These are phyloP conservation scores for Xenosphaeropsis pyriputrescens DNA, from an alignment of 2,329 filamentous ascomycete genomes.

Conservation along the genomic window DNA sequence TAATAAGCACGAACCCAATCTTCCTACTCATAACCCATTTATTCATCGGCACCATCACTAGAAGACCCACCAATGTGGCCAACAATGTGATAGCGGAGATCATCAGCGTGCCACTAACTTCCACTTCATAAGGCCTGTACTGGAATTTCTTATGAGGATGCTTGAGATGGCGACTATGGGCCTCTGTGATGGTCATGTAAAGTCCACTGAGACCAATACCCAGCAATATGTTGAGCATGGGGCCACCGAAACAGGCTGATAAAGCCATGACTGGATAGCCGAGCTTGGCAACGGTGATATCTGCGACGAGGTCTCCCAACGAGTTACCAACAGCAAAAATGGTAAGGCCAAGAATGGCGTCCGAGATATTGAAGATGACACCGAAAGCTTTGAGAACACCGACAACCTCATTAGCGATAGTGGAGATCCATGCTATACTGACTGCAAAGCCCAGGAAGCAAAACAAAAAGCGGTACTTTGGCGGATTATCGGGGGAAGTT, in stretches of 20 bases:
- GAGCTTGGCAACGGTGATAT: constrained; percentile 84
- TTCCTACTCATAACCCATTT: constrained; percentile 71
- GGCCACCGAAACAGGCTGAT: constrained; percentile 93
- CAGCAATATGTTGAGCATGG: constrained; percentile 92
- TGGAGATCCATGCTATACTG: constrained; percentile 90
- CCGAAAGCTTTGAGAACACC: constrained; percentile 87
- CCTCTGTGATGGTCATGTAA: constrained; percentile 68
- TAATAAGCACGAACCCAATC: constrained; percentile 71
- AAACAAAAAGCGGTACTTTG: constrained; percentile 61
- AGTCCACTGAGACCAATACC: constrained; percentile 86
- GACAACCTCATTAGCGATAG: constrained; percentile 89
- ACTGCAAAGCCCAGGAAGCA: constrained; percentile 87
- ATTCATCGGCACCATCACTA: constrained; percentile 73
- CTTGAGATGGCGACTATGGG: constrained; percentile 47
- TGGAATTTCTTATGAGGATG: constrained; percentile 49
- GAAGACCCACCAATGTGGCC: constrained; percentile 60
- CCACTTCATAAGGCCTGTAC: constrained; percentile 69
- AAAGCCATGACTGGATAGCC: constrained; percentile 94
- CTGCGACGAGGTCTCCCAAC: constrained; percentile 82
- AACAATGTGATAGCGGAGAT: constrained; percentile 77
- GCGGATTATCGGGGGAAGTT: constrained; percentile 52
- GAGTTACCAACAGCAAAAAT: constrained; percentile 96
- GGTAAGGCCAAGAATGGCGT: constrained; percentile 87
- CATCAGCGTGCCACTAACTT: constrained; percentile 72
- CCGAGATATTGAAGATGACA: constrained; percentile 82